Percentiles rank a stretch among this genome's conserved stretches.
Evolutionary conservation across 2,329 filamentous ascomycete species (phyloP).

Genomic region (Sordariomycetes sp.): DNA sequence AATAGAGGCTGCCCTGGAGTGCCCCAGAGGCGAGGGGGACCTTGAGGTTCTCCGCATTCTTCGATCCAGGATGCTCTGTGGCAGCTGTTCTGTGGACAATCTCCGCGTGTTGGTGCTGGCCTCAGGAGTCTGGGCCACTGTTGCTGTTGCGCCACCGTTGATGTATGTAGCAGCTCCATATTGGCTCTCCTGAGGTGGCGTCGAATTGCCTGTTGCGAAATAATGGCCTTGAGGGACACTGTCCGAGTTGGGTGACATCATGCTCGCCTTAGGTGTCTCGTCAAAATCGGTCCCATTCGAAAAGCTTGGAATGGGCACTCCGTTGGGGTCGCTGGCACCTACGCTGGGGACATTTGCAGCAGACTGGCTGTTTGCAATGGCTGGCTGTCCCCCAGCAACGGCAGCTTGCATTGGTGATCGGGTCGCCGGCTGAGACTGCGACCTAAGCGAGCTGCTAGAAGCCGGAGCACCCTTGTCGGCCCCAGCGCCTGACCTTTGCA

Average conservation of each 20-base stretch:
- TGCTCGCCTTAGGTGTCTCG: conserved; percentile 27
- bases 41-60: conserved; percentile 43
- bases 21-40: conserved; percentile 47
- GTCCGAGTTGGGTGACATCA: conserved; percentile 39
- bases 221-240: no score
- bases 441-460: conserved; percentile 48
- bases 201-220: no score
- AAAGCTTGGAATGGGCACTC: conserved; percentile 43
- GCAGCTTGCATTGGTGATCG: conserved; percentile 22
- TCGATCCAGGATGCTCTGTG: conserved; percentile 43
- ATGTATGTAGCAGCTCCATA: no score
- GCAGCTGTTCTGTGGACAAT: conserved; percentile 44
- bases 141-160: no score
- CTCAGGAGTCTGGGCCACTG: no score
- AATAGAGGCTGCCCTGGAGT: conserved; percentile 33
- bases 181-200: no score
- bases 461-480: conserved; percentile 37
- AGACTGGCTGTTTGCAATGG: conserved; percentile 15
- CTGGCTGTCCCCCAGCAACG: not conserved
- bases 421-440: conserved; percentile 58
- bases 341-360: conserved; percentile 25
- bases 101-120: no score
- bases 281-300: conserved; percentile 44
- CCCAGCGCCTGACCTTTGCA: conserved; percentile 43
- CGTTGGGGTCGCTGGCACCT: conserved; percentile 33